Conservation (phyloP, 768 basidiomycete genomes). For the Pulveroboletus ravenelii region DNA sequence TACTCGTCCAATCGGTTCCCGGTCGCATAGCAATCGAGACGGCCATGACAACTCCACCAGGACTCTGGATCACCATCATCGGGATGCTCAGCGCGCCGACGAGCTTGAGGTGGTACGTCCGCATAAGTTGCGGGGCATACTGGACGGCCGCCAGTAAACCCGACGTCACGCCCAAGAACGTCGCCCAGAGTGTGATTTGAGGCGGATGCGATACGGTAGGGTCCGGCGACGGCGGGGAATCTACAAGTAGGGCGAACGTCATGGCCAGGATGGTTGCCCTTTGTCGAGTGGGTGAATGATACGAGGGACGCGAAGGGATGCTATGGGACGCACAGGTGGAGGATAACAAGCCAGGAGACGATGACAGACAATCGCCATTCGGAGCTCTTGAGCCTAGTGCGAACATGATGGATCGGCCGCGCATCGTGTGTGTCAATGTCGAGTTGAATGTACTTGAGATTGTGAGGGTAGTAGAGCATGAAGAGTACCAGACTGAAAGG, state of each 20-base stretch:
- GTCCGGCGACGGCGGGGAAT: slow-evolving; percentile 35
- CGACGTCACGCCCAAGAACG: slow-evolving; percentile 80
- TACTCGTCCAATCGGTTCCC: slow-evolving; percentile 84
- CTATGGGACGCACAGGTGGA: slow-evolving; percentile 64
- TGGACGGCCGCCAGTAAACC: slow-evolving; percentile 77
- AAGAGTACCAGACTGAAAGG: slow-evolving; percentile 76
- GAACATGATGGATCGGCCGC: slow-evolving; percentile 39
- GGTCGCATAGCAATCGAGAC: slow-evolving; percentile 73
- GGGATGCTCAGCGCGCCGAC: slow-evolving; percentile 92
- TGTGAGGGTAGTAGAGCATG: slow-evolving; percentile 85
- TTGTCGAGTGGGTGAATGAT: not conserved
- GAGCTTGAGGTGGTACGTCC: slow-evolving; percentile 72
- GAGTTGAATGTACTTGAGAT: slow-evolving; percentile 64
- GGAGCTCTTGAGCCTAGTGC: slow-evolving; percentile 49
- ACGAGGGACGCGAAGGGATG: not conserved
- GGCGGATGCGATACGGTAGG: slow-evolving; percentile 33
- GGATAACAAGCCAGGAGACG: slow-evolving; percentile 62
- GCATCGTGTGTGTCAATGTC: slow-evolving; percentile 40
- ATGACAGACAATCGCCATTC: slow-evolving; percentile 78
- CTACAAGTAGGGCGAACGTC: slow-evolving; percentile 58
- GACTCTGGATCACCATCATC: slow-evolving; percentile 94
- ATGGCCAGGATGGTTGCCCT: slow-evolving; percentile 47
- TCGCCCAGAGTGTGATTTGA: slow-evolving; percentile 63
- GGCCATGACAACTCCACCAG: slow-evolving; percentile 86
- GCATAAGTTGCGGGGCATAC: slow-evolving; percentile 81